Conservation (phyloP, 495 filamentous ascomycete species). For the Choiromyces venosus region DNA sequence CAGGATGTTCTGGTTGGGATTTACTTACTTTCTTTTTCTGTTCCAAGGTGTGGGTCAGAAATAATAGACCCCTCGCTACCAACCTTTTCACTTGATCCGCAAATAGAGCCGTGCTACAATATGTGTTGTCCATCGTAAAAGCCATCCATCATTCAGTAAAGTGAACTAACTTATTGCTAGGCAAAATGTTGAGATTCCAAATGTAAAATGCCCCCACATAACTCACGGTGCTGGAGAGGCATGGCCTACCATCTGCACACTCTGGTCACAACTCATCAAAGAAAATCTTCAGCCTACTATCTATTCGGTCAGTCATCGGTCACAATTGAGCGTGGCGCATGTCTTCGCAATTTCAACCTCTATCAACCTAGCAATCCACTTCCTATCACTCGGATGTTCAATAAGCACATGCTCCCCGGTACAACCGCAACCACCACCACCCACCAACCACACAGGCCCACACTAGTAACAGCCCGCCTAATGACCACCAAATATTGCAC, state of each 20-base stretch:
- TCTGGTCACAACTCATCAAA: background rate
- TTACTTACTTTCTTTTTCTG: background rate
- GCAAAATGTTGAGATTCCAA: background rate
- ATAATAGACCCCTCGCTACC: background rate
- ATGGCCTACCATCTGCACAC: background rate
- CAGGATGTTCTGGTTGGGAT: background rate
- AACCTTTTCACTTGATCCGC: background rate
- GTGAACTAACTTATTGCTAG: background rate
- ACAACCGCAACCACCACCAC: background rate
- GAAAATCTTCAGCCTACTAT: background rate
- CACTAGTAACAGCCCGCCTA: background rate
- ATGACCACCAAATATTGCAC: background rate
- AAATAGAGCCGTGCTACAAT: slow-evolving; percentile 3
- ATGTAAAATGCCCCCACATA: background rate
- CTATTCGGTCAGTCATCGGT: background rate
- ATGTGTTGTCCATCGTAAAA: background rate
- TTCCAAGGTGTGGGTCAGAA: background rate
- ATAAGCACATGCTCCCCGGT: background rate
- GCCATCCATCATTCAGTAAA: too few species aligned
- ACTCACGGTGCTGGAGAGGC: background rate
- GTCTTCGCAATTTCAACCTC: background rate
- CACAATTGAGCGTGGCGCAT: background rate
- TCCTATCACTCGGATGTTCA: background rate
- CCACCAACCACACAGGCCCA: background rate
- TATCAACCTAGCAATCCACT: background rate